Evolutionary conservation across 2,329 filamentous ascomycete genomes (phyloP).

Genomic region (Macrophomina tecta): DNA sequence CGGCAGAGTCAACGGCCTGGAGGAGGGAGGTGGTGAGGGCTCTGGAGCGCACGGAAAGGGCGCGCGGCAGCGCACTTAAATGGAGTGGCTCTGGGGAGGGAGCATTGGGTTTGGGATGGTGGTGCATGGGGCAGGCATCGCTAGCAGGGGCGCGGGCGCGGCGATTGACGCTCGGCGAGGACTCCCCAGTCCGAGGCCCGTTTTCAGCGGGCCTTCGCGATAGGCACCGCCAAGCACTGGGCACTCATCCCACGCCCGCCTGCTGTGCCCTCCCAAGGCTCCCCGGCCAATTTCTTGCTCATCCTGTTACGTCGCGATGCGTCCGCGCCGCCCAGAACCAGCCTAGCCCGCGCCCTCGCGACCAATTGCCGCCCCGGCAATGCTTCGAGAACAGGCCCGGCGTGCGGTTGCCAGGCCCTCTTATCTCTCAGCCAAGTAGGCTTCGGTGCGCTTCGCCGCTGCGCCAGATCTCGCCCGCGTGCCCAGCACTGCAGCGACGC

Average conservation of each 20-base stretch:
- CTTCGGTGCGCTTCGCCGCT: slow-evolving; percentile 14
- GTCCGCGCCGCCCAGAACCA: background rate
- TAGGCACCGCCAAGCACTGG: slow-evolving; percentile 23
- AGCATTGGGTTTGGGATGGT: background rate
- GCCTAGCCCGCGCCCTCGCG: background rate
- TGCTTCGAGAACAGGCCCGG: slow-evolving; percentile 3
- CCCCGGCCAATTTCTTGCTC: slow-evolving; percentile 19
- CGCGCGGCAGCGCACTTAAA: slow-evolving; percentile 15
- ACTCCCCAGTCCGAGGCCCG: slow-evolving; percentile 19
- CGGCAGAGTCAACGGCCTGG: background rate
- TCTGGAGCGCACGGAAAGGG: background rate
- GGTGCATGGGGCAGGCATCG: slow-evolving; percentile 11
- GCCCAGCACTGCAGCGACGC: background rate
- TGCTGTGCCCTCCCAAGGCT: background rate
- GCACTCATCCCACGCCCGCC: slow-evolving; percentile 20
- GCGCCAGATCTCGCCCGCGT: background rate
- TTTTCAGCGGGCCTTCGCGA: slow-evolving; percentile 7
- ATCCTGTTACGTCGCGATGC: slow-evolving; percentile 22
- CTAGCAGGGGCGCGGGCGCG: slow-evolving; percentile 21
- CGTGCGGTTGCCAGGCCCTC: background rate
- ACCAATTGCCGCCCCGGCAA: slow-evolving; percentile 13
- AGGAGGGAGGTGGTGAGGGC: background rate
- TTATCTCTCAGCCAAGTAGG: slow-evolving; percentile 14
- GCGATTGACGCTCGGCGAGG: slow-evolving; percentile 13
- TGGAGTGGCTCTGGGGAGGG: slow-evolving; percentile 13